Conservation (phyloP, 768 basidiomycete genomes). For the Lepiota brunneoincarnata region DNA sequence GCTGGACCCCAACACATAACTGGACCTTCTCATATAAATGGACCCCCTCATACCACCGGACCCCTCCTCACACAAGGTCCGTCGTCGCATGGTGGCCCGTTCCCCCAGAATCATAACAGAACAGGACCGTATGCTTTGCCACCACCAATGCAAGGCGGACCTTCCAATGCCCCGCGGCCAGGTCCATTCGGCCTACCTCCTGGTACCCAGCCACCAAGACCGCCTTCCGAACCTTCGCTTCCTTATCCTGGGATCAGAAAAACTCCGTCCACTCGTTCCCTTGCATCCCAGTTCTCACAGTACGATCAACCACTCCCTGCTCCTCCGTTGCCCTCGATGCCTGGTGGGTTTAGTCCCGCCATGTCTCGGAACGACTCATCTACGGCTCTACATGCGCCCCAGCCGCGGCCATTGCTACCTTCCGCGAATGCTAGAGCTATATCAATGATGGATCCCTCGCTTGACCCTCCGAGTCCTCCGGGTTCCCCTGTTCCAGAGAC, state of each 20-base stretch:
- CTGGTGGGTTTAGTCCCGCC: slow-evolving; percentile 31
- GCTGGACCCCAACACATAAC: background rate
- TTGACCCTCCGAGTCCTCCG: slow-evolving; percentile 79
- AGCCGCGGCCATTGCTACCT: slow-evolving; percentile 56
- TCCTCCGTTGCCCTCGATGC: slow-evolving; percentile 43
- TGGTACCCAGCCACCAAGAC: slow-evolving; percentile 33
- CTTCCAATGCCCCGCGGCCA: slow-evolving; percentile 11
- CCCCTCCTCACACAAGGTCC: background rate
- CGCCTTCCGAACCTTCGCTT: slow-evolving; percentile 46
- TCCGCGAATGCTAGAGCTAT: slow-evolving; percentile 57
- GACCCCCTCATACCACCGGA: background rate
- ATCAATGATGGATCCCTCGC: slow-evolving; percentile 50
- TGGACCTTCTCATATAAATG: background rate
- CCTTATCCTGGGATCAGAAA: slow-evolving; percentile 37
- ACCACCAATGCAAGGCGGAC: background rate
- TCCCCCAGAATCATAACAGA: background rate
- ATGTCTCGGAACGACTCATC: slow-evolving; percentile 38
- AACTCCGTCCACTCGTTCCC: slow-evolving; percentile 56
- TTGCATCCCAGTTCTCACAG: slow-evolving; percentile 51
- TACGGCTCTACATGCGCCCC: slow-evolving; percentile 37
- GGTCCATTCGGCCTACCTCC: slow-evolving; percentile 22
- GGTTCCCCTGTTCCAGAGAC: slow-evolving; percentile 69
- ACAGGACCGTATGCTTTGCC: slow-evolving; percentile 5
- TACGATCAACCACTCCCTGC: slow-evolving; percentile 31
- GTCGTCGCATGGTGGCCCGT: slow-evolving; percentile 8